phyloP scores from a whole-genome alignment of 2,329 filamentous ascomycete species.

The Clonostachys solani region DNA sequence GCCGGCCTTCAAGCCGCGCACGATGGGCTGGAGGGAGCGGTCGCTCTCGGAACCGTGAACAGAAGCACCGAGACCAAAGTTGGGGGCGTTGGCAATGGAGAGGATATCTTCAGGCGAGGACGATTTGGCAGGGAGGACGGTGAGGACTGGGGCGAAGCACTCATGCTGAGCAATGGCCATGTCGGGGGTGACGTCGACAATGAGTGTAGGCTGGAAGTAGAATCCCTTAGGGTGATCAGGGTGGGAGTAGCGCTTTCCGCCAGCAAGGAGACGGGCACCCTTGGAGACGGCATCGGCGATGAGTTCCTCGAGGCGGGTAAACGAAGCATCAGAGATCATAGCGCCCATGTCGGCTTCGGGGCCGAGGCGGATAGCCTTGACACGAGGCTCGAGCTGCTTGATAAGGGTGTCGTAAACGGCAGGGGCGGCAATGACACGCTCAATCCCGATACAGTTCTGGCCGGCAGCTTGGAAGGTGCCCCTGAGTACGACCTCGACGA shows the following conservation, averaged over 20 bases:
- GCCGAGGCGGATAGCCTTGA: constrained; percentile 72
- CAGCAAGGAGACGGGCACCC: constrained; percentile 78
- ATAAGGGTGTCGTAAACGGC: constrained; percentile 73
- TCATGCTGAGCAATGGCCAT: constrained; percentile 91
- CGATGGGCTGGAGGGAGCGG: constrained; percentile 57
- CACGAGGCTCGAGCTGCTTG: constrained; percentile 65
- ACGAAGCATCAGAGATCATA: constrained; percentile 77
- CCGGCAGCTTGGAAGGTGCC: constrained; percentile 93
- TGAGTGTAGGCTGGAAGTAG: constrained; percentile 88
- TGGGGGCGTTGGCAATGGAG: constrained; percentile 74
- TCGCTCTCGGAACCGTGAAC: constrained; percentile 72
- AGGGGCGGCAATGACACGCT: constrained; percentile 81
- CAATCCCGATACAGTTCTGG: constrained; percentile 97
- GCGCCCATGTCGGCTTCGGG: constrained; percentile 80
- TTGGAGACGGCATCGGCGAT: constrained; percentile 72
- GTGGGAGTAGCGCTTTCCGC: constrained; percentile 69
- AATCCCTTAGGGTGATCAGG: constrained; percentile 73
- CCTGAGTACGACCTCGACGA: constrained; percentile 80
- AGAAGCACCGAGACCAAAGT: constrained; percentile 82
- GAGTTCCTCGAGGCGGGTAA: constrained; percentile 70
- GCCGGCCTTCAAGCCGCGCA: constrained; percentile 68
- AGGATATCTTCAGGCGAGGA: constrained; percentile 61
- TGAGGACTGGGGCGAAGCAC: constrained; percentile 88
- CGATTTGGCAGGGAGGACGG: constrained; percentile 71
- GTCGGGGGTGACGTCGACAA: constrained; percentile 78